Base-by-base conservation (phyloP, 352 stramenopile genomes). In the Globisporangium cylindrosporum region DNA sequence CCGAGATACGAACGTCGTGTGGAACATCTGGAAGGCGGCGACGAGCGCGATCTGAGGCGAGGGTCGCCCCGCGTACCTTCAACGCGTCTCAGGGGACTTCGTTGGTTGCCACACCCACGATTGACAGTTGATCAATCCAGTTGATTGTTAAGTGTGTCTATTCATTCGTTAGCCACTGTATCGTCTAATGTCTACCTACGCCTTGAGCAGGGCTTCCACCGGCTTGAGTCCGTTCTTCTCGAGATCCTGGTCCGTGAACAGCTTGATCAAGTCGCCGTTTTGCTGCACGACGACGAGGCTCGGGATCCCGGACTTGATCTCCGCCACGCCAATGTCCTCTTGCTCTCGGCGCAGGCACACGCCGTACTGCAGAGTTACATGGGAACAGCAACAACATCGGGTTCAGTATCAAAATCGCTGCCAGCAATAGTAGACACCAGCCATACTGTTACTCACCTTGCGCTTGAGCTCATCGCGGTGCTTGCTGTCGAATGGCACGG, bases 301-400 rank as follows among this genome's bases (percentile, higher is more conserved):
- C 10, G 73, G 73, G 54, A 79, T 78, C 2, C 73, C 73, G 6
- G 59, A 59, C 29, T 66, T 64, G 34, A 72, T 71, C 20, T 78
- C 57, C 58, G 36, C 34, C 20, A 78, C 64, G 49, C 73, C 73
- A 3, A 79, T 57, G 0, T 61, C 74, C 6, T 74, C 68, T 65
- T 84, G 75, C 69, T 95, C 88, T 34, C 84, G 88, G 29, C 72
- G 72, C 12, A 88, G 86, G 60, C 88, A 94, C 41, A 95, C 79
- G 24, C 82, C 75, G 70, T 90, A 95, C 81, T 86, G 22, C 43
- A 49, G 5, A n/a, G 15, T n/a, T 10, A 61, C 3, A 29, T 32
- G 32, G 1, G 20, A 58, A 15, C 10, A 46, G 24, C 9, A 53
- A 36, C 64, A 29, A 27, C 36, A 7, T 2, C 15, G 43, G 24